Evolutionary conservation across 164 flowering plant genomes (phyloP).

Genomic region (Chimonanthus salicifolius): DNA sequence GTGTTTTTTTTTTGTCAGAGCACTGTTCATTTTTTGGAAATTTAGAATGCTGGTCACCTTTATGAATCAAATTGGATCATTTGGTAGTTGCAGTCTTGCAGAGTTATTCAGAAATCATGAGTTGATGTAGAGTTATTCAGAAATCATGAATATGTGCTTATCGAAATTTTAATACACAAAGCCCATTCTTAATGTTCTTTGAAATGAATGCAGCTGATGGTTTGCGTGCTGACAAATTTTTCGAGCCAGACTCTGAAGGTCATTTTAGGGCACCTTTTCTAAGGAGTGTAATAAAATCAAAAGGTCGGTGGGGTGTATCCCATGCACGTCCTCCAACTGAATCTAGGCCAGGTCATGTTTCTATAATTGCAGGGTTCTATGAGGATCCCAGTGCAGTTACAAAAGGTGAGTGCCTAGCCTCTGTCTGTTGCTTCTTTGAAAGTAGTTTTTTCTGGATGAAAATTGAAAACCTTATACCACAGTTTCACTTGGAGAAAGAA

Average conservation of each 20-base stretch:
- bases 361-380: conserved; percentile 92
- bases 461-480: no score
- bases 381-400: conserved; percentile 99
- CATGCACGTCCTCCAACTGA: conserved; percentile 99
- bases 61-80: not conserved
- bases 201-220: conserved; percentile 76
- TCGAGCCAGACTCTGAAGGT: conserved; percentile 78
- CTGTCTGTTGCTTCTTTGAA: not conserved
- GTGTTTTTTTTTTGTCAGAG: no score
- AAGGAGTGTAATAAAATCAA: conserved; percentile 66
- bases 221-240: conserved; percentile 91
- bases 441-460: no score
- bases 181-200: not conserved
- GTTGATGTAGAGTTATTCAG: not conserved
- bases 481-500: no score
- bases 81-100: not conserved
- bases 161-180: not conserved
- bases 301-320: conserved; percentile 96
- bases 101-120: not conserved
- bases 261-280: conserved; percentile 81
- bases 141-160: not conserved
- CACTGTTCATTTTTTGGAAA: not conserved
- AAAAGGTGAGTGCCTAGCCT: conserved; percentile 45
- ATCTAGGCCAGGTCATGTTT: conserved; percentile 97
- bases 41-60: not conserved